These are phyloP conservation scores for Crucibulum laeve DNA, from an alignment of 768 basidiomycete genomes.

Conservation along the genomic window DNA sequence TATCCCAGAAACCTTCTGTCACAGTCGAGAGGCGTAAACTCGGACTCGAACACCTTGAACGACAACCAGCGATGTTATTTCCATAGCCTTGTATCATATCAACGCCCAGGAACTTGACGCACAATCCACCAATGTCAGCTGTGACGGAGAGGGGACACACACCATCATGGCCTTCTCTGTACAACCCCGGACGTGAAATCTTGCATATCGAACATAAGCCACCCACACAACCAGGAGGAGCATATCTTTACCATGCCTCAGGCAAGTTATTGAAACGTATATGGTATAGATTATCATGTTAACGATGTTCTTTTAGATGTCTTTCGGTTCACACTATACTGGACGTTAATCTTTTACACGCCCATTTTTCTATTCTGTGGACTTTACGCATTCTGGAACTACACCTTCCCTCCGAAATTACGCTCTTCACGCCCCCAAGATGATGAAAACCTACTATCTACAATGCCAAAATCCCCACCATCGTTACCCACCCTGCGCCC, in stretches of 20 bases:
- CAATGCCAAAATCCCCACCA: background rate
- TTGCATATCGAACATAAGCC: constrained; percentile 34
- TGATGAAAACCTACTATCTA: background rate
- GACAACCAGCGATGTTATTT: no score
- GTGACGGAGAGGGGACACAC: constrained; percentile 10
- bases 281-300: background rate
- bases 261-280: constrained; percentile 20
- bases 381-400: constrained; percentile 46
- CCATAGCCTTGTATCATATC: no score
- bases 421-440: constrained; percentile 7
- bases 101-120: no score
- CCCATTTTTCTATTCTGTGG: constrained; percentile 48
- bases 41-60: no score
- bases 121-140: constrained; percentile 1
- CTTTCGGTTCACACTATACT: constrained; percentile 50
- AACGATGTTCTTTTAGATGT: constrained; percentile 28
- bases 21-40: no score
- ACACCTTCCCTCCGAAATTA: constrained; percentile 39
- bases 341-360: constrained; percentile 47
- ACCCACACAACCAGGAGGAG: constrained; percentile 34
- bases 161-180: constrained; percentile 46
- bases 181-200: constrained; percentile 46
- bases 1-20: no score
- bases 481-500: background rate
- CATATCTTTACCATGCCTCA: constrained; percentile 36